These are phyloP conservation scores for Solanum sejunctum DNA, from an alignment of 257 asterid species.

Conservation along the genomic window DNA sequence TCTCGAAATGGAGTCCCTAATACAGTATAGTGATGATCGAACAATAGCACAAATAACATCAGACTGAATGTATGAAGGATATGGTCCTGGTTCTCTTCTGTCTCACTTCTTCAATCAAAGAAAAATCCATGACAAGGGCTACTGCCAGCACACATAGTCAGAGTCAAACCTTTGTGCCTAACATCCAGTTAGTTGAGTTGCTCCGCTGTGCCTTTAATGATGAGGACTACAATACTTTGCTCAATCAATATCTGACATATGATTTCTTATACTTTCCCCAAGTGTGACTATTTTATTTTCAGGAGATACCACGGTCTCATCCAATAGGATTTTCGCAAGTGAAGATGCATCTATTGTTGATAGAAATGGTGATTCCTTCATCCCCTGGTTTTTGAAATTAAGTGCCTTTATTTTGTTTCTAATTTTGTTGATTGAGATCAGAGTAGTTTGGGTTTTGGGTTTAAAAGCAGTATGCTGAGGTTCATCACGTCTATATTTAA, in stretches of 20 bases:
- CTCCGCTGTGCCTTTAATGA: neutral
- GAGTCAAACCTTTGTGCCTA: neutral
- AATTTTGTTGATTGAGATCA: neutral
- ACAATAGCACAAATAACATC: neutral
- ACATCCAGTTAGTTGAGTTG: neutral
- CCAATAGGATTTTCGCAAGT: slow-evolving; percentile 1
- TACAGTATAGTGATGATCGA: neutral
- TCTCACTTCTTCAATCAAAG: neutral
- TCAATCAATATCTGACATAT: neutral
- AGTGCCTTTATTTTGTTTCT: neutral
- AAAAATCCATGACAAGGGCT: neutral
- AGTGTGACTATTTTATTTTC: neutral
- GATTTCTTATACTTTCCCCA: neutral
- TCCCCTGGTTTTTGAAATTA: too few species aligned
- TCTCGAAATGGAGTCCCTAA: neutral
- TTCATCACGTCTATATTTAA: neutral
- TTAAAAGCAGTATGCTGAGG: neutral
- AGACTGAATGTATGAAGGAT: neutral
- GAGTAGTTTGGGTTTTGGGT: neutral
- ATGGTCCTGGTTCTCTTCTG: neutral
- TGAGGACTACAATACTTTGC: neutral
- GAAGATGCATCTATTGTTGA: slow-evolving; percentile 1
- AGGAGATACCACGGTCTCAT: neutral
- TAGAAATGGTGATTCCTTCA: slow-evolving; percentile 26
- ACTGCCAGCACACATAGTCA: neutral